Conservation (phyloP, 257 asterid genomes). For the Asclepias syriaca region DNA sequence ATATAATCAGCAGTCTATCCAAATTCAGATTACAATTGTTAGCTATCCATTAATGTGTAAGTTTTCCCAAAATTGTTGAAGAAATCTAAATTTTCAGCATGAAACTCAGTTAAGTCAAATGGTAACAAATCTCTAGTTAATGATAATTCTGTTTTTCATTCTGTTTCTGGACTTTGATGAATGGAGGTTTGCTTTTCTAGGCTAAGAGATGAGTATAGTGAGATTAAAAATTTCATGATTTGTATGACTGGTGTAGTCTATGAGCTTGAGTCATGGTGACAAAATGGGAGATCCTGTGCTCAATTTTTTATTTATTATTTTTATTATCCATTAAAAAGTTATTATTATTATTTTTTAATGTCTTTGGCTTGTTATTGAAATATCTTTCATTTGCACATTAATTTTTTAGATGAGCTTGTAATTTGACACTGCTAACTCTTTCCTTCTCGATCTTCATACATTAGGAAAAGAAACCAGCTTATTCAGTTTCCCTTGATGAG, state of each 20-base stretch:
- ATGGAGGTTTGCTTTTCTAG: background rate
- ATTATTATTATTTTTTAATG: background rate
- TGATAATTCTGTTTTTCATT: background rate
- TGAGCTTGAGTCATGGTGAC: background rate
- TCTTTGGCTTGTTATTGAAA: background rate
- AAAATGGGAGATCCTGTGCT: background rate
- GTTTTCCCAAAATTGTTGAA: background rate
- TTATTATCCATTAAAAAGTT: background rate
- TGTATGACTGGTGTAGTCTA: background rate
- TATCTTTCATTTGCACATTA: background rate
- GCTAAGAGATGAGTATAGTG: background rate
- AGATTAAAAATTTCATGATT: background rate
- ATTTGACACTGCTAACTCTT: background rate
- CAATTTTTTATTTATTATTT: background rate
- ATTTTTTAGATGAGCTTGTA: background rate
- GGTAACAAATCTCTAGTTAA: background rate
- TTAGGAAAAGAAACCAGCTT: conserved; percentile 74
- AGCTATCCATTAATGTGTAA: background rate
- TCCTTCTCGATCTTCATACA: conserved; percentile 16
- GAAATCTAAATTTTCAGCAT: background rate
- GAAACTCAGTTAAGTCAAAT: background rate
- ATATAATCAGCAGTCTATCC: background rate
- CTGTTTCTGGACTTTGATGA: background rate
- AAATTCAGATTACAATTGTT: background rate
- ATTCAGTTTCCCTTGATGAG: conserved; percentile 58